Evolutionary conservation across 768 basidiomycete species (phyloP), one percentile per base, ranked within the genome.

Genomic region (Psilocybe cubensis): DNA sequence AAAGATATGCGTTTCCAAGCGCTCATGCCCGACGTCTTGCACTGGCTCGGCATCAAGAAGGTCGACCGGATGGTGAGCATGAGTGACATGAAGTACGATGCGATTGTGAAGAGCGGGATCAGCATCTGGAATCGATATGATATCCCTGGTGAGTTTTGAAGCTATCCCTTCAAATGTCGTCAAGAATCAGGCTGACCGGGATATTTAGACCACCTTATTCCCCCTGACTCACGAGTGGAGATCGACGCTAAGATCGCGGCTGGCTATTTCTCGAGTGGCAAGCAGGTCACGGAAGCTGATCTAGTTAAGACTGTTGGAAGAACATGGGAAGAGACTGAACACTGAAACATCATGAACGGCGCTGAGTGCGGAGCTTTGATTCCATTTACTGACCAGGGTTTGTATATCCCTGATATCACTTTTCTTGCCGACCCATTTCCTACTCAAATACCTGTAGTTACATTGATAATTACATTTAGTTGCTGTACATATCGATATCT

Each of bases 81-180:
- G 92, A 92, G 90, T 57, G 91, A 93, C 66, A 92, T 93, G 89
- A 96, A 98, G 85, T 95, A 97, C 75, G 86, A 97, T 60, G 94
- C 96, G 8, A 96, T 98, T 46, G 90, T 96, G 54, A 81, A 87
- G 65, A 89, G 88, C 9, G 96, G 96, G 0, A 96, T 97, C 57
- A 83, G 85, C 2, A 94, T 98, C 57, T 45, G 80, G 65, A 83
- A 81, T 53, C 80, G 94, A 53, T 97, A 96, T 68, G 96, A 97
- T 73, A 80, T 97, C 25, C 96, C 94, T 12, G 88, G 86, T 85
- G 61, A 10, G 83, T 62, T n/a, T n/a, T n/a, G n/a, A n/a, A n/a
- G n/a, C n/a, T n/a, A n/a, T n/a, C n/a, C n/a, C n/a, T n/a, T n/a
- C n/a, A n/a, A n/a, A n/a, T n/a, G n/a, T n/a, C n/a, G n/a, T n/a